These are phyloP conservation scores for Hexamita inflata DNA, from an alignment of 208 protist species.

Conservation along the genomic window DNA sequence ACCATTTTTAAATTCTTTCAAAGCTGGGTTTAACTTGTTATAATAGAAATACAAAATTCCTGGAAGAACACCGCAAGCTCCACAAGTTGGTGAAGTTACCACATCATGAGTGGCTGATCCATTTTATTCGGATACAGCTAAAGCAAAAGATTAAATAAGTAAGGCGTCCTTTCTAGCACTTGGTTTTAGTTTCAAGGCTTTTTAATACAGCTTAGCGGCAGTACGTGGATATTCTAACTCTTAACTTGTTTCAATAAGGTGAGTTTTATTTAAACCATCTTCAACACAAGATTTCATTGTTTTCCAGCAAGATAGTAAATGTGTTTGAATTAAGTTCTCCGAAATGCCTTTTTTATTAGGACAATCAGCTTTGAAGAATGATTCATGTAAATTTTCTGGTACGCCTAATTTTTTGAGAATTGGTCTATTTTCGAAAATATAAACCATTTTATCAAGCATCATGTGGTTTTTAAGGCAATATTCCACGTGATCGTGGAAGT, in stretches of 20 bases:
- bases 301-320: too few relatives aligned
- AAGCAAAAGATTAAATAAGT: constrained; percentile 29
- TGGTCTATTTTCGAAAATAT: too few relatives aligned
- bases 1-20: too few relatives aligned
- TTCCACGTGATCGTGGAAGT: too few relatives aligned
- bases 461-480: too few relatives aligned
- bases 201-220: background rate
- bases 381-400: too few relatives aligned
- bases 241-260: background rate
- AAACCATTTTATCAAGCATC: too few relatives aligned
- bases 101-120: constrained; percentile 37
- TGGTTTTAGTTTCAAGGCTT: background rate
- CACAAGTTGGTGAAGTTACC: constrained; percentile 54
- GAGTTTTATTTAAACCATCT: background rate
- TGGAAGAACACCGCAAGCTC: constrained; percentile 47
- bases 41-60: constrained; percentile 40
- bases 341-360: too few relatives aligned
- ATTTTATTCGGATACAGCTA: constrained; percentile 53
- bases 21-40: constrained; percentile 3
- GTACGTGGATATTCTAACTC: background rate
- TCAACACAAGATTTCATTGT: constrained; percentile 18
- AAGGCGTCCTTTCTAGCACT: too few relatives aligned
- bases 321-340: too few relatives aligned
- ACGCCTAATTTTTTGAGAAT: too few relatives aligned
- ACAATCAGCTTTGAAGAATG: too few relatives aligned